phyloP scores from a whole-genome alignment of 139 green algal species.

The Tetradesmus lagerheimii region DNA sequence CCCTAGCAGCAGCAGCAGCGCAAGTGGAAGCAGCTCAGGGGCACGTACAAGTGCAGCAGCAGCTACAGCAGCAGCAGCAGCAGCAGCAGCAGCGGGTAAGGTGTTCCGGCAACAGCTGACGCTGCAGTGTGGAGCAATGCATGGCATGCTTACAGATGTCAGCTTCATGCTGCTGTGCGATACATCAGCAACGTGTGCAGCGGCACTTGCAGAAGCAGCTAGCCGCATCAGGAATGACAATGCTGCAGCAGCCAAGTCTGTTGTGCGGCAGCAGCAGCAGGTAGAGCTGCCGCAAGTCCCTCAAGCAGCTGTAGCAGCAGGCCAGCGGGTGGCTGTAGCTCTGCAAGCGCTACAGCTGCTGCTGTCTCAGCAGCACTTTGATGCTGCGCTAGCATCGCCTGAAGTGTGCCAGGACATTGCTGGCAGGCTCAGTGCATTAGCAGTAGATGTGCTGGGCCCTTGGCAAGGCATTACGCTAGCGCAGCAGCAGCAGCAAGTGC shows the following conservation, averaged over 20 bases:
- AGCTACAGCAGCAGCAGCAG: neutral
- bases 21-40: neutral
- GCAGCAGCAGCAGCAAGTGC: constrained; percentile 28
- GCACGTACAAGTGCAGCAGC: neutral
- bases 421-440: neutral
- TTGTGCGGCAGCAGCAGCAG: constrained; percentile 8
- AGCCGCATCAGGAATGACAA: neutral
- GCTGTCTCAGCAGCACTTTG: constrained; percentile 10
- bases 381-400: neutral
- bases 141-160: constrained; percentile 16
- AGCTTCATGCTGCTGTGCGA: constrained; percentile 32
- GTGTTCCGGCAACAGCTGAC: neutral
- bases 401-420: constrained; percentile 38
- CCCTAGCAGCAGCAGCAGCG: constrained; percentile 15
- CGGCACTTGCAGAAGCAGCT: neutral
- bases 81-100: neutral
- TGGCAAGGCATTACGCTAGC: constrained; percentile 13
- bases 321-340: constrained; percentile 18
- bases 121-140: constrained; percentile 16
- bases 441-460: constrained; percentile 15
- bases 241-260: neutral
- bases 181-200: neutral
- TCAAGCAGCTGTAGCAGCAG: neutral
- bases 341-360: constrained; percentile 24
- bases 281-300: neutral